Conservation (phyloP, 257 asterid genomes). For the Solanum etuberosum region DNA sequence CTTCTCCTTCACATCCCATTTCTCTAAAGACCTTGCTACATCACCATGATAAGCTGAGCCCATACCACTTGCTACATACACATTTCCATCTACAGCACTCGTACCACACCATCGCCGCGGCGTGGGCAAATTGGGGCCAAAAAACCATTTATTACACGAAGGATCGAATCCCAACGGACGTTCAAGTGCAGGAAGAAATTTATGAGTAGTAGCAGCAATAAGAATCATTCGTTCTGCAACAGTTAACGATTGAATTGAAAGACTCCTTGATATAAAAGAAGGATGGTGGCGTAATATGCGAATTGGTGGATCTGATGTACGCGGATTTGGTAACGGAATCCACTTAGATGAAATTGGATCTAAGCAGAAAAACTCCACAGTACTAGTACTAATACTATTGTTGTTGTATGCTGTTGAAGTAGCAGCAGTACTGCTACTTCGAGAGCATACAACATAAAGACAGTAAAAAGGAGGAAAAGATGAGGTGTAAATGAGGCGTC, state of each 20-base stretch:
- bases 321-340: conserved; percentile 43
- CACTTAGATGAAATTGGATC: conserved; percentile 56
- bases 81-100: conserved; percentile 16
- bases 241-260: conserved; percentile 48
- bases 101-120: conserved; percentile 75
- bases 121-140: conserved; percentile 38
- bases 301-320: conserved; percentile 22
- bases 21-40: conserved; percentile 54
- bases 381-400: not conserved
- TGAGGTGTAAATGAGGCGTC: conserved; percentile 44
- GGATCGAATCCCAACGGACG: conserved; percentile 54
- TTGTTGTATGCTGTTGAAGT: not conserved
- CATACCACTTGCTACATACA: conserved; percentile 51
- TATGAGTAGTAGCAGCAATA: conserved; percentile 39
- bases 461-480: conserved; percentile 43
- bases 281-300: conserved; percentile 43
- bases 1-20: conserved; percentile 39
- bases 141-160: conserved; percentile 31
- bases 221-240: conserved; percentile 27
- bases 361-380: conserved; percentile 25
- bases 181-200: conserved; percentile 43
- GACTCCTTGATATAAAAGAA: conserved; percentile 51
- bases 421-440: not conserved
- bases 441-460: conserved; percentile 38
- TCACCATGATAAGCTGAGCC: conserved; percentile 33